Conservation (phyloP, 176 grass and related monocot genomes). For the Stipa capillata region DNA sequence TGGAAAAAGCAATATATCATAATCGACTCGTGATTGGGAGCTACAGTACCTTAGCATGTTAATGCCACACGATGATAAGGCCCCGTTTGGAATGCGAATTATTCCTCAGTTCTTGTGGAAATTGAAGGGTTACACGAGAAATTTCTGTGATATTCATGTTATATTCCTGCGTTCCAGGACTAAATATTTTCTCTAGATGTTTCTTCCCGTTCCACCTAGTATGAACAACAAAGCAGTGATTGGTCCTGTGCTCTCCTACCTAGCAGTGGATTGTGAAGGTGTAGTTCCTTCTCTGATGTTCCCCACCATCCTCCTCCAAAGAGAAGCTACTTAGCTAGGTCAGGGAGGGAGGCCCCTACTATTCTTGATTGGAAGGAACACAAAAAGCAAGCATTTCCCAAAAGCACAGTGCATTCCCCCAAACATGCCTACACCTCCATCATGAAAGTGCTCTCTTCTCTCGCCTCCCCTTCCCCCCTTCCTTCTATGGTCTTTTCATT, state of each 20-base stretch:
- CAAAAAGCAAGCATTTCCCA: neutral
- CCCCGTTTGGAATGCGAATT: too few species aligned
- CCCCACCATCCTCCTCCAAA: conserved; percentile 23
- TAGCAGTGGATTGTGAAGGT: neutral
- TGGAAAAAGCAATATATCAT: neutral
- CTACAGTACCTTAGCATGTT: too few species aligned
- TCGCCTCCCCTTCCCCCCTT: neutral
- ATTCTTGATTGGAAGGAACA: neutral
- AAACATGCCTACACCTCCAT: neutral
- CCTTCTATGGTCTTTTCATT: too few species aligned
- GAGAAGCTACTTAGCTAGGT: neutral
- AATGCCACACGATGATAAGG: too few species aligned
- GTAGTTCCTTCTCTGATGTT: neutral
- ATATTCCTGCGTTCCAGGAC: too few species aligned
- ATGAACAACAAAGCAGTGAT: too few species aligned
- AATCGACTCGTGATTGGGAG: neutral
- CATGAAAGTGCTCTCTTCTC: neutral
- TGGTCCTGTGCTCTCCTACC: conserved; percentile 3
- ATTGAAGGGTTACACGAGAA: too few species aligned
- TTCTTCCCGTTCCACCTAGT: too few species aligned
- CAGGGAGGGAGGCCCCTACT: neutral
- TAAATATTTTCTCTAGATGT: too few species aligned
- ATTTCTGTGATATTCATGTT: too few species aligned
- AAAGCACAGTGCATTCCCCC: conserved; percentile 11
- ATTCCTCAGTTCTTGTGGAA: too few species aligned